A percentile compares a stretch with the other conserved stretches of the same genome.
Evolutionary conservation across 2,329 filamentous ascomycete genomes (phyloP).

Genomic region (Paecilomyces variotii): DNA sequence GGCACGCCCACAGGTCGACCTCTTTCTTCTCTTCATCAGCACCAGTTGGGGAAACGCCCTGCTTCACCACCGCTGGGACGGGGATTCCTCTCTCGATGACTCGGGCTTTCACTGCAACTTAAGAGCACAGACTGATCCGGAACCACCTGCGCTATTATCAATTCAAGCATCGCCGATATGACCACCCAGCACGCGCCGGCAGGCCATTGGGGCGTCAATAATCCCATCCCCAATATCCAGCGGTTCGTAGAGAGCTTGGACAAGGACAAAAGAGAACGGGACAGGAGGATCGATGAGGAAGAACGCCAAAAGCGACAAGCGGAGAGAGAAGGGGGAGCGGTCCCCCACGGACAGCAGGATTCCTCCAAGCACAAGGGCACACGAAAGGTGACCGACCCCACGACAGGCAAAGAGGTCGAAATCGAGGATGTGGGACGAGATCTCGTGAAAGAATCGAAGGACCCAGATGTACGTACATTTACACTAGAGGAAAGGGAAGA

Average conservation of each 20-base stretch:
- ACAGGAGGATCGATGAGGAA: constrained; percentile 60
- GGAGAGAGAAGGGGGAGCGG: constrained; percentile 14
- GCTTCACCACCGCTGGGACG: background rate
- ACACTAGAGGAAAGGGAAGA: background rate
- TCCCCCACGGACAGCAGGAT: constrained; percentile 41
- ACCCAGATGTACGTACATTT: constrained; percentile 52
- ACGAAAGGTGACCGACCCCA: constrained; percentile 71
- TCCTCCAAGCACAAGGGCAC: constrained; percentile 35
- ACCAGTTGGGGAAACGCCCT: background rate
- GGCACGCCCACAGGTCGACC: background rate
- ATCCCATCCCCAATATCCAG: constrained; percentile 80
- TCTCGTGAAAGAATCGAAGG: constrained; percentile 60
- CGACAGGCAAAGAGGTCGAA: constrained; percentile 75
- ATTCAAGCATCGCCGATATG: constrained; percentile 24
- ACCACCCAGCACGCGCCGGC: constrained; percentile 42
- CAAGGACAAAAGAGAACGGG: constrained; percentile 66
- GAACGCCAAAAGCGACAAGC: constrained; percentile 31
- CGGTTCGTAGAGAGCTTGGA: constrained; percentile 76
- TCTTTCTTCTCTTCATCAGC: background rate
- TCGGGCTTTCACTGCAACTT: background rate
- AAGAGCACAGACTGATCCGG: background rate
- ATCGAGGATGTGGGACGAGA: constrained; percentile 74
- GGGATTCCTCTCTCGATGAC: background rate
- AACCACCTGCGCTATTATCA: background rate
- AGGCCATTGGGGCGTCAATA: constrained; percentile 72